Base-by-base conservation (phyloP, 192 early-diverging fungal genomes). In the Mortierella hygrophila region DNA sequence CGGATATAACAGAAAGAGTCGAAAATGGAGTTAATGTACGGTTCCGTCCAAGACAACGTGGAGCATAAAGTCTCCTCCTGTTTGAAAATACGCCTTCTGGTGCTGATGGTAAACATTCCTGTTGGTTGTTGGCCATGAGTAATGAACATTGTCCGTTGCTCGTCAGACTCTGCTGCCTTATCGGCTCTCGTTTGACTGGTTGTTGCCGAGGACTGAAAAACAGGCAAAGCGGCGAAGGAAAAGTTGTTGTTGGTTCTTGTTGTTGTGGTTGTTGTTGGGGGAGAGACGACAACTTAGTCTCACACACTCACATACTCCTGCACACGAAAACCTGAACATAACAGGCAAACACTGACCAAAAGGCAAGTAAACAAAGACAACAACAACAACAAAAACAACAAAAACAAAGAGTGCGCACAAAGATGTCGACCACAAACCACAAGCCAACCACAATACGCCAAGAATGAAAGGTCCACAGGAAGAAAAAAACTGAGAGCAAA, bases 231-330 rank as follows among this genome's bases (percentile, higher is more conserved):
- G 60, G 7, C 26, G 60, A 63, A 32, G 60, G 60, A 26, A 63
- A 2, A 5, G 52, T 7, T 23, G 52, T 55, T 20, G 52, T 6
- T 55, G 52, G 44, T 46, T 13, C 44, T 46, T 15, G 55, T 26
- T 65, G 60, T 65, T 65, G 60, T 65, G 11, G 60, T 63, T 60
- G 55, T 60, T 60, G 55, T 60, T 60, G 55, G n/a, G n/a, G n/a
- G 55, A 60, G 29, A 32, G 29, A 65, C 15, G 29, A 65, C 11
- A 29, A 32, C 26, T 29, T 26, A 63, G 57, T 63, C 57, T 21
- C 57, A 63, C 57, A 63, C 57, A 29, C 26, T 63, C 57, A 63
- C 10, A 29, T 1, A 35, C 23, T 63, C 57, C 57, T 63, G 26
- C 26, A 63, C 23, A 29, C 52, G 38, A 60, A 60, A 32, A 65